These are phyloP conservation scores for Albugo laibachii DNA, from an alignment of 352 stramenopile genomes.

Conservation along the genomic window DNA sequence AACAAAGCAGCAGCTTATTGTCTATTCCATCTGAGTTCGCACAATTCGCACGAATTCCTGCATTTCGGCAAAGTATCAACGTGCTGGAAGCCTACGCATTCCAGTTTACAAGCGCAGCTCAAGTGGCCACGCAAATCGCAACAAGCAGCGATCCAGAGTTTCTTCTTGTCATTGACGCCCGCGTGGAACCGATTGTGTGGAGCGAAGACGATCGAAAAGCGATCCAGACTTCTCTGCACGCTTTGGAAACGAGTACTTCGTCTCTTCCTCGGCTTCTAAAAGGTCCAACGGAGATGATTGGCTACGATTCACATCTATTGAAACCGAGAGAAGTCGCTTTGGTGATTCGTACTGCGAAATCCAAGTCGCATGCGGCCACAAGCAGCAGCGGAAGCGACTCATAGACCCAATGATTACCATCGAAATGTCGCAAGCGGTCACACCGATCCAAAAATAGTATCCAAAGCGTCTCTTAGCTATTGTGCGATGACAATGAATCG, in stretches of 20 bases:
- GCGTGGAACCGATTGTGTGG: slow-evolving; percentile 18
- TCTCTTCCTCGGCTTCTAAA: slow-evolving; percentile 8
- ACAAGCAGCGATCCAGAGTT: slow-evolving; percentile 38
- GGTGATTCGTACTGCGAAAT: neutral
- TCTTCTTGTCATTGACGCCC: slow-evolving; percentile 37
- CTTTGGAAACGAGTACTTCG: neutral
- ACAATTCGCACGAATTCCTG: slow-evolving; percentile 33
- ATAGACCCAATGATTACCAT: neutral
- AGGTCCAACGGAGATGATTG: slow-evolving; percentile 11
- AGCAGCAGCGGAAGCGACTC: neutral
- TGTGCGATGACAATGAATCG: neutral
- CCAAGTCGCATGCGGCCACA: neutral
- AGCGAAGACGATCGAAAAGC: slow-evolving; percentile 19
- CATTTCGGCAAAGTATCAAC: slow-evolving; percentile 39
- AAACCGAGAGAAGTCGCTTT: slow-evolving; percentile 3
- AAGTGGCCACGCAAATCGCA: slow-evolving; percentile 10
- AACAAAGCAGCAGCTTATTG: slow-evolving; percentile 16
- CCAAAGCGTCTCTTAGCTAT: neutral
- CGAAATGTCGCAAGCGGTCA: neutral
- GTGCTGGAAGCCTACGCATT: slow-evolving; percentile 51
- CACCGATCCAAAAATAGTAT: neutral
- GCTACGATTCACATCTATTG: slow-evolving; percentile 47
- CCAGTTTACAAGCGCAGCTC: slow-evolving; percentile 14
- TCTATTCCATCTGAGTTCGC: slow-evolving; percentile 28
- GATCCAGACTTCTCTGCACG: slow-evolving; percentile 15